Evolutionary conservation across 768 basidiomycete genomes (phyloP).

Genomic region (Naematelia encephala): DNA sequence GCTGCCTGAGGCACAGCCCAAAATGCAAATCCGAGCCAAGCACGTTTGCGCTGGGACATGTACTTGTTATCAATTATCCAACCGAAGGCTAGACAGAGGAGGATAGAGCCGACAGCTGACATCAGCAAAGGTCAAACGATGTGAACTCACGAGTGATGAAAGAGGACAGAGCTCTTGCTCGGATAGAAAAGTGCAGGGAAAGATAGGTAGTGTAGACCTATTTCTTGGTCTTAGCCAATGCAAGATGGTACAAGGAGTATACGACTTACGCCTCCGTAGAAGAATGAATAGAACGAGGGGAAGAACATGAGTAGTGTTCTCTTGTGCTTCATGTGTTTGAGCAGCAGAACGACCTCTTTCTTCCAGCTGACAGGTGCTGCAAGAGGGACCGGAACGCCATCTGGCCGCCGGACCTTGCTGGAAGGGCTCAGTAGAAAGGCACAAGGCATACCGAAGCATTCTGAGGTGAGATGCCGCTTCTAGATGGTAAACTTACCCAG

Average conservation of each 20-base stretch:
- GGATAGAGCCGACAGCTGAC: constrained; percentile 19
- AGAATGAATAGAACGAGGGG: constrained; percentile 33
- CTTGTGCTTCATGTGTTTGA: constrained; percentile 12
- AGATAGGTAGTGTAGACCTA: constrained; percentile 33
- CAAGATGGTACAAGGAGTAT: too few species aligned
- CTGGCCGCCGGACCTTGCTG: constrained; percentile 18
- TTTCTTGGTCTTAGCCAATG: too few species aligned
- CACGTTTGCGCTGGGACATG: constrained; percentile 14
- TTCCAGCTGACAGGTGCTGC: constrained; percentile 16
- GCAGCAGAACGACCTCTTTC: constrained; percentile 20
- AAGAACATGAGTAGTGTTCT: constrained; percentile 15
- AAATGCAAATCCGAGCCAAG: constrained; percentile 17
- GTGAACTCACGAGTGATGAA: constrained; percentile 37
- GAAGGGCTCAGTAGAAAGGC: constrained; percentile 18
- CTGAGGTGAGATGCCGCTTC: background rate
- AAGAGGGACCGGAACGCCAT: constrained; percentile 22
- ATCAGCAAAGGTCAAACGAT: background rate
- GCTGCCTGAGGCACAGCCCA: constrained; percentile 26
- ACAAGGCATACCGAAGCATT: constrained; percentile 14
- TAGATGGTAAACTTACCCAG: constrained; percentile 9
- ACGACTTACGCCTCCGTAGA: constrained; percentile 31
- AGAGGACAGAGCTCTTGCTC: constrained; percentile 35
- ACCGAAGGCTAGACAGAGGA: constrained; percentile 24
- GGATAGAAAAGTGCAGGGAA: constrained; percentile 24
- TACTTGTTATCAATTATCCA: constrained; percentile 30